Evolutionary conservation across 345 rosid species (phyloP), one percentile per base, ranked within the genome.

Genomic region (Populus nigra): DNA sequence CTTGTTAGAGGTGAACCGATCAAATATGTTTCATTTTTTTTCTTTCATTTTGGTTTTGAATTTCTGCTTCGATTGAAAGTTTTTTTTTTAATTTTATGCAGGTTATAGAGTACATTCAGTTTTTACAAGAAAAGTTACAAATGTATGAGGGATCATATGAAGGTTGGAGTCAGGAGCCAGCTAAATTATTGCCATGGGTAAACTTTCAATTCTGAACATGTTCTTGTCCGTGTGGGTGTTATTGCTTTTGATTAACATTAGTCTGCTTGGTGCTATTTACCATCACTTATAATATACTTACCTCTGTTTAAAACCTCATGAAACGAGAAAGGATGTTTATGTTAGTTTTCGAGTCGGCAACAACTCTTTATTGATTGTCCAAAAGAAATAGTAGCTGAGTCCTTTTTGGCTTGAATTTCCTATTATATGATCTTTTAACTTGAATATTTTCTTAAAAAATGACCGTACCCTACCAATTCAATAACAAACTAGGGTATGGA

Each of bases 21-120:
- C 7, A 29, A 8, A 33, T 23, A 8, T 36, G n/a, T 62, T 47
- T n/a, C 39, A 38, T 6, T 6, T 36, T 38, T 17, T 45, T 45
- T 29, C 35, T 25, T 10, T 11, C 15, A 20, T 36, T n/a, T 36
- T 38, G 13, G 20, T 55, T 71, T 73, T 72, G 2, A 12, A 20
- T 11, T 23, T 57, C 69, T 68, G 13, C 9, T 33, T 25, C 50
- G 2, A 27, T 41, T 59, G 39, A 71, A 45, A 1, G 1, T 50
- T 27, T 57, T 25, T 43, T 5, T n/a, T 27, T 5, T n/a, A 13
- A 47, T 73, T 20, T 41, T 61, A 9, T 78, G 76, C 82, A 82
- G 85, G 85, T 82, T 23, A 75, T 82, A 82, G 85, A 78, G 77
- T 82, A 82, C 79, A 75, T 82, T 33, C 85, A 82, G 79, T 82